Conservation (phyloP, 1,284 basidiomycete genomes). For the Puccinia horiana region DNA sequence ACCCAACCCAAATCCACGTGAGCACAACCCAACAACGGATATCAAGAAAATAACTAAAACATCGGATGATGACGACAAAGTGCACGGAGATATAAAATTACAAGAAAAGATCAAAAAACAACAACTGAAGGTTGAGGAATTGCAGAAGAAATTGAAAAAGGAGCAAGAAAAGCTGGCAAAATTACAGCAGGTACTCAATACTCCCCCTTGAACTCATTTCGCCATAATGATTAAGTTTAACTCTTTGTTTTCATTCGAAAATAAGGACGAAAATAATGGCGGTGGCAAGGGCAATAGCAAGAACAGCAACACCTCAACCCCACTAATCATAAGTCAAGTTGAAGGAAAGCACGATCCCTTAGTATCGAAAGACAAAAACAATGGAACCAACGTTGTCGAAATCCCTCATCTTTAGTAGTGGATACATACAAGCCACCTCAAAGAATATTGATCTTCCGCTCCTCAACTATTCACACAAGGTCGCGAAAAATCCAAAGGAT, state of each 20-base stretch:
- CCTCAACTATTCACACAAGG: too few relatives aligned
- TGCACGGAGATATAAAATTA: not conserved
- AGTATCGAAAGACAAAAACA: not conserved
- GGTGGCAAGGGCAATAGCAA: not conserved
- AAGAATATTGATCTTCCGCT: not conserved
- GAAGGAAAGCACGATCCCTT: not conserved
- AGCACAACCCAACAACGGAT: too few relatives aligned
- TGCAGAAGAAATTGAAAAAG: not conserved
- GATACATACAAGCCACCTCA: not conserved
- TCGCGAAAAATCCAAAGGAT: too few relatives aligned
- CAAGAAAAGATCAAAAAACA: not conserved
- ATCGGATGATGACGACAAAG: not conserved
- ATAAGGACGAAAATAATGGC: not conserved
- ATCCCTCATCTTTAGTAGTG: not conserved
- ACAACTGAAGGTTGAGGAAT: not conserved
- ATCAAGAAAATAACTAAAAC: not conserved
- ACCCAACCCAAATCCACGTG: not conserved
- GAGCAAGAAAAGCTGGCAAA: not conserved
- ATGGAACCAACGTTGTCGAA: not conserved
- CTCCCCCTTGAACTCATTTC: too few relatives aligned
- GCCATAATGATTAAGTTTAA: too few relatives aligned
- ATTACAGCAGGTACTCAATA: not conserved
- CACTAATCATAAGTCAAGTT: not conserved
- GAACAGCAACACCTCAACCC: not conserved
- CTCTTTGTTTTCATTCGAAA: not conserved